Conservation (phyloP, 768 basidiomycete genomes). For the Lanmaoa pseudosensibilis region DNA sequence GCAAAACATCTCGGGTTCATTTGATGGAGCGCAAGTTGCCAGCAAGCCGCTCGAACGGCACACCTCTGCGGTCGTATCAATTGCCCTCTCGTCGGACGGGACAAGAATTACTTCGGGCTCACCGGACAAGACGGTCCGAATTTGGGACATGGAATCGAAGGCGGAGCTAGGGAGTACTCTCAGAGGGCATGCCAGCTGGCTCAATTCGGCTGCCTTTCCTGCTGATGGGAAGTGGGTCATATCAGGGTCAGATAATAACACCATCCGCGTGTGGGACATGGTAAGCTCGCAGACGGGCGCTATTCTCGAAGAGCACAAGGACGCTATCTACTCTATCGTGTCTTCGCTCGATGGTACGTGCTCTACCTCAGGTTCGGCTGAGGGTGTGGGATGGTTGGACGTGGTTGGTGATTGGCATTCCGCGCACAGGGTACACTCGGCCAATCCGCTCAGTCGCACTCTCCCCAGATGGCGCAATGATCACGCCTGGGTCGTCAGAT, state of each 20-base stretch:
- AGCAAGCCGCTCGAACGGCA: background rate
- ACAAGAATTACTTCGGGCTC: background rate
- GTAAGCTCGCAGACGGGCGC: background rate
- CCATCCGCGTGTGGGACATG: background rate
- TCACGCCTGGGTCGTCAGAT: no score
- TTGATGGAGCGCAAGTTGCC: background rate
- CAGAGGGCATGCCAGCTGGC: background rate
- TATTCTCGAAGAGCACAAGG: background rate
- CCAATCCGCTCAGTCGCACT: no score
- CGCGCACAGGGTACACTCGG: no score
- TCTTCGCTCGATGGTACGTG: background rate
- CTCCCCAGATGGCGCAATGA: no score
- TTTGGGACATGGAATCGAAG: constrained; percentile 1
- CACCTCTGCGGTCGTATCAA: background rate
- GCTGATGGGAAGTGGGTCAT: background rate
- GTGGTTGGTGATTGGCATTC: no score
- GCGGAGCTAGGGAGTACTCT: background rate
- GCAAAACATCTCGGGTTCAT: background rate
- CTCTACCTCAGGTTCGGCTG: no score
- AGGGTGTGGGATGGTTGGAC: no score
- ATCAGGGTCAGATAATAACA: background rate
- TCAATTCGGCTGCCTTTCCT: background rate
- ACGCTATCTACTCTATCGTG: background rate
- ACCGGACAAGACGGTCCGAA: constrained; percentile 1
- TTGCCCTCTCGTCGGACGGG: constrained; percentile 5